phyloP scores from a whole-genome alignment of 208 protist species.

The Phytomonas sp. region DNA sequence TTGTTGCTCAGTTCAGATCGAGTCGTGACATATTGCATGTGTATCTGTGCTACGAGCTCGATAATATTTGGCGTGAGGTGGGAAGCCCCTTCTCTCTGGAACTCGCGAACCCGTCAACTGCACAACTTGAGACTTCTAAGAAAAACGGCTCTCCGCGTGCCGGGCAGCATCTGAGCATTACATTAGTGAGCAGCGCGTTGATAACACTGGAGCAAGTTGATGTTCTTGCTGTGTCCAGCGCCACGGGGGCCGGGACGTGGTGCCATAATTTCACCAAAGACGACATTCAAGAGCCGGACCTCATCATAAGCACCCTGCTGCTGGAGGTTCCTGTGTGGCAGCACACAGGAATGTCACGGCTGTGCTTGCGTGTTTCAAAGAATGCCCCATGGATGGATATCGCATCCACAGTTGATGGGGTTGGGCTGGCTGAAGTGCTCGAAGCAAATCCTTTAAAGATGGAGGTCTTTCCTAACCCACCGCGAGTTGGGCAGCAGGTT shows the following conservation, averaged over 20 bases:
- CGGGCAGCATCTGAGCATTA: constrained; percentile 63
- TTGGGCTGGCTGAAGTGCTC: constrained; percentile 25
- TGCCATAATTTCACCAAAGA: constrained; percentile 76
- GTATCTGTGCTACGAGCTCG: constrained; percentile 60
- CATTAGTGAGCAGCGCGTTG: constrained; percentile 18
- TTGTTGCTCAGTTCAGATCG: constrained; percentile 65
- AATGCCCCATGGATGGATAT: constrained; percentile 55
- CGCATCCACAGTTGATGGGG: constrained; percentile 23
- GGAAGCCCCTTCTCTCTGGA: constrained; percentile 37
- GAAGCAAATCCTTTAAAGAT: constrained; percentile 57
- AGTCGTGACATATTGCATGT: constrained; percentile 12
- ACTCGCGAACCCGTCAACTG: constrained; percentile 26
- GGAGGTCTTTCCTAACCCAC: constrained; percentile 39
- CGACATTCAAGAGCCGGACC: constrained; percentile 45
- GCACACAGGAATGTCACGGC: constrained; percentile 31
- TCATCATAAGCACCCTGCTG: constrained; percentile 35
- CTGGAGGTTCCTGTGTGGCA: constrained; percentile 69
- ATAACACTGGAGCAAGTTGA: constrained; percentile 13
- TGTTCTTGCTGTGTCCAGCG: constrained; percentile 32
- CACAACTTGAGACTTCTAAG: constrained; percentile 23
- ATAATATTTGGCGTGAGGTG: constrained; percentile 53
- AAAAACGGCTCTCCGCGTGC: constrained; percentile 37
- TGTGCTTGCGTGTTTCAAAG: constrained; percentile 40
- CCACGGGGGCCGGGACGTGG: constrained; percentile 49
- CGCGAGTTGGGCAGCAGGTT: constrained; percentile 83